Base-by-base conservation (phyloP, 306 rosid genomes). In the Potentilla sterilis region DNA sequence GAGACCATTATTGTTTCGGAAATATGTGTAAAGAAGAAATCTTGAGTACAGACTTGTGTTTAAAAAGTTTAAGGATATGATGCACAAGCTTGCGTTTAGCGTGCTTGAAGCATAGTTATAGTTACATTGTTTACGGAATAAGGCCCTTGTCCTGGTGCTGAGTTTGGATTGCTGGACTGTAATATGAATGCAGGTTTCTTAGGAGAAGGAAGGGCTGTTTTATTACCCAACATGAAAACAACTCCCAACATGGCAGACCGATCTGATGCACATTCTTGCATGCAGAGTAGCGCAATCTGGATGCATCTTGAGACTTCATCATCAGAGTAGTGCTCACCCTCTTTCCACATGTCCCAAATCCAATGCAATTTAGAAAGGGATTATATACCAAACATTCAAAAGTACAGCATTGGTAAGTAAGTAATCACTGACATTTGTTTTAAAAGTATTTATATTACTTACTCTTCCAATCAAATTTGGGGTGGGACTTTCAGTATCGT, bases 121-220 rank as follows among this genome's bases (percentile, higher is more conserved):
- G 83, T 85, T 19, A 73, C 64, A 1, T 77, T 80, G 79, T 85
- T 84, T 65, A 75, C 70, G 54, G 91, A 85, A 57, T 10, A 9
- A 34, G 15, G 15, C 18, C 64, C 70, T 75, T 65, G 67, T 70
- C n/a, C 3, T 47, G 58, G 9, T 24, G 57, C 10, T 69, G 6
- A 19, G 28, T 28, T 28, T 28, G 41, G 55, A 44, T 46, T 15
- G 19, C 22, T 24, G 73, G 58, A 69, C 28, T 46, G 42, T 24
- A 69, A 46, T 15, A 69, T 78, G 55, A 88, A 90, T 35, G 96
- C 96, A 40, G 90, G 91, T 22, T 86, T 80, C 65, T 83, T 87
- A 49, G 93, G 93, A 63, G 52, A 14, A 62, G 93, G 83, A 75
- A 81, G 81, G 78, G 61, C 52, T 11, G 86, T 73, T 80, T 87